These are phyloP conservation scores for Lunasporangiospora selenospora DNA, from an alignment of 192 early-diverging fungal genomes.

Conservation along the genomic window DNA sequence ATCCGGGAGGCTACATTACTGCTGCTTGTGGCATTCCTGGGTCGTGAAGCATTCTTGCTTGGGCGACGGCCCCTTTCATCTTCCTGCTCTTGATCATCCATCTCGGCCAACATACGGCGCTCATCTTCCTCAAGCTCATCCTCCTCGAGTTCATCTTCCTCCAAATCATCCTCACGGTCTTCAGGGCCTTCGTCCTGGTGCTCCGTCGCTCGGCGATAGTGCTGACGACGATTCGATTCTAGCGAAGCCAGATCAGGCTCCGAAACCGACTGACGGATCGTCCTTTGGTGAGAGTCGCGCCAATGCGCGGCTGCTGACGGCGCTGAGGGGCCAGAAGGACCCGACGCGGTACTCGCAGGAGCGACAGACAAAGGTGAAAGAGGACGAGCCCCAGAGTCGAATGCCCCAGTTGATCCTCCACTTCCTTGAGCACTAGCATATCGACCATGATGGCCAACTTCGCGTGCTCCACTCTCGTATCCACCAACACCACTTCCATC, in stretches of 20 bases:
- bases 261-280: conserved; percentile 16
- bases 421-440: neutral
- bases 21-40: neutral
- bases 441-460: no score
- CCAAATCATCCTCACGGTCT: no score
- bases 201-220: neutral
- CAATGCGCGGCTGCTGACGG: neutral
- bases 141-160: no score
- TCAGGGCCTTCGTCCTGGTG: no score
- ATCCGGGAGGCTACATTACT: neutral
- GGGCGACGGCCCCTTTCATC: neutral
- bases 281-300: conserved; percentile 6
- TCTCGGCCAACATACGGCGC: no score
- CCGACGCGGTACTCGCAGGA: no score
- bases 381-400: neutral
- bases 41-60: neutral
- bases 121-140: neutral
- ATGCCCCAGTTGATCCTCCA: neutral
- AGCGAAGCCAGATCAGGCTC: conserved; percentile 11
- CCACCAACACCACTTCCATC: neutral
- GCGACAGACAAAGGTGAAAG: no score
- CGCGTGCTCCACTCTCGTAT: neutral
- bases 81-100: neutral
- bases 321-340: no score
- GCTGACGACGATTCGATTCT: neutral